phyloP scores from a whole-genome alignment of 2,329 filamentous ascomycete species.

The Cytospora paraplurivora region DNA sequence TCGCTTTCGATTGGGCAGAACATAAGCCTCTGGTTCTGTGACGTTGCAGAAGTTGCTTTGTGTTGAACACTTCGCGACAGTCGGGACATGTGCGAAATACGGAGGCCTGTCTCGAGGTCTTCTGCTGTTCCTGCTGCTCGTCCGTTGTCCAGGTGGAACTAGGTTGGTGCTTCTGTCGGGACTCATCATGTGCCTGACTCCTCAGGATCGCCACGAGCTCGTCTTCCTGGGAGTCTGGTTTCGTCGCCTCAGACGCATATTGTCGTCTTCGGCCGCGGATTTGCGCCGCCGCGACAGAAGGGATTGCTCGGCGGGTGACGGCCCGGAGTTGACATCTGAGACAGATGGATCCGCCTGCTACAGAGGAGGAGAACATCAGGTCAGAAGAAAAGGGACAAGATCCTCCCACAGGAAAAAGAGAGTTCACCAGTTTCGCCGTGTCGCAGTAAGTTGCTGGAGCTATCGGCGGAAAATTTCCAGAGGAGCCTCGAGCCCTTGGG shows the following conservation, averaged over 20 bases:
- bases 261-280: conserved; percentile 19
- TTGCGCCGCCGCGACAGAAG: conserved; percentile 24
- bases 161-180: not conserved
- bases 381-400: not conserved
- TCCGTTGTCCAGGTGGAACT: not conserved
- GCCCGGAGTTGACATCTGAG: conserved; percentile 43
- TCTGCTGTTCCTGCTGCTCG: not conserved
- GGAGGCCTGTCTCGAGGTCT: not conserved
- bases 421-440: conserved; percentile 1
- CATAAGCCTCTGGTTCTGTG: not conserved
- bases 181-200: not conserved
- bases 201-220: not conserved
- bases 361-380: conserved; percentile 40
- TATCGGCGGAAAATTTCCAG: not conserved
- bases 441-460: conserved; percentile 11
- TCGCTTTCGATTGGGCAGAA: not conserved
- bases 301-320: conserved; percentile 32
- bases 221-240: not conserved
- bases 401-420: not conserved
- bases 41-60: not conserved
- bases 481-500: conserved; percentile 1
- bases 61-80: conserved; percentile 4
- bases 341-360: conserved; percentile 41
- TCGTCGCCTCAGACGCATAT: conserved; percentile 25
- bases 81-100: conserved; percentile 1